Conservation (phyloP, 2,329 filamentous ascomycete genomes). For the Trichoderma sp. region DNA sequence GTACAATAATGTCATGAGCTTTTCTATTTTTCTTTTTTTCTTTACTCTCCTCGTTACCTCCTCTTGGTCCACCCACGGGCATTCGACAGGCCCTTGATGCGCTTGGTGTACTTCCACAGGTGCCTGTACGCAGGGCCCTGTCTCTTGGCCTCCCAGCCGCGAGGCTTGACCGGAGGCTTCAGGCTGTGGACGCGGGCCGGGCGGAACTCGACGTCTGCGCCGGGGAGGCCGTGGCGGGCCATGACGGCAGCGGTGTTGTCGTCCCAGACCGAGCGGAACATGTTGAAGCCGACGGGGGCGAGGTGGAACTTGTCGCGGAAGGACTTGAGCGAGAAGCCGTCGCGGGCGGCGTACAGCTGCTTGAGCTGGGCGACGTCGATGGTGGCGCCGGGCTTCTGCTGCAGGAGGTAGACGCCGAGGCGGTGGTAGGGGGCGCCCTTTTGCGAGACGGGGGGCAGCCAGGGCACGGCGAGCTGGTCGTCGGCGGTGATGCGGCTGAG, state of each 20-base stretch:
- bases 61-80: conserved; percentile 42
- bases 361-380: conserved; percentile 59
- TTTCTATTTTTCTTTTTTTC: conserved; percentile 19
- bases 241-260: conserved; percentile 84
- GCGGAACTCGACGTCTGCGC: conserved; percentile 81
- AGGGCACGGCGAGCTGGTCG: conserved; percentile 69
- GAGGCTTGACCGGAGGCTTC: conserved; percentile 58
- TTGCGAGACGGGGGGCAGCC: conserved; percentile 81
- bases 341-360: conserved; percentile 50
- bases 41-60: conserved; percentile 27
- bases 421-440: conserved; percentile 92
- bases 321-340: conserved; percentile 71
- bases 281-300: conserved; percentile 72
- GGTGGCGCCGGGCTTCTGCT: conserved; percentile 63
- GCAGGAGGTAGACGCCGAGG: conserved; percentile 75
- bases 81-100: conserved; percentile 48
- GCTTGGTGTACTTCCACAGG: conserved; percentile 63
- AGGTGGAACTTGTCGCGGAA: conserved; percentile 69
- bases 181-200: conserved; percentile 69
- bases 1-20: conserved; percentile 12
- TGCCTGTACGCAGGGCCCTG: conserved; percentile 62
- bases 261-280: conserved; percentile 91
- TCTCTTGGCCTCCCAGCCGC: conserved; percentile 65
- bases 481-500: conserved; percentile 56
- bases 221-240: conserved; percentile 69